Evolutionary conservation across 805 yeast genomes (phyloP), one percentile per base, ranked within the genome.

Genomic region (Lachancea mirantina): DNA sequence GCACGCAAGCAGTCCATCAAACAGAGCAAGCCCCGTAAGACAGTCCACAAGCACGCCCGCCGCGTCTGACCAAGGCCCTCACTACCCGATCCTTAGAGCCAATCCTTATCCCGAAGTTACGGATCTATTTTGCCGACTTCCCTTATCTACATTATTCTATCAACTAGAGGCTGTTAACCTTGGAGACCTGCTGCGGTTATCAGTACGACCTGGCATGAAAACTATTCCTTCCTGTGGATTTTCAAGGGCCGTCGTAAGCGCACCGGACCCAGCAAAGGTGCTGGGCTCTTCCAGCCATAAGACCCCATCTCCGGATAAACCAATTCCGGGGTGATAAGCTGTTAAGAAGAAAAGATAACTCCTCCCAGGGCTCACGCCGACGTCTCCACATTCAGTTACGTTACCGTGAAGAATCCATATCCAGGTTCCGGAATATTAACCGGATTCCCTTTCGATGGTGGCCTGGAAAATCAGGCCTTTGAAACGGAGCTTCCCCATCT

Each of bases 181-280:
- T 55, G 65, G 64, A 60, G 64, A 59, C 64, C 64, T 60, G 62
- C 62, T 60, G 64, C 64, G 65, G 64, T 51, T 59, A 58, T 57
- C 58, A 57, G 64, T 56, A 59, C 63, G 64, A 58, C 63, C 59
- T 56, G 60, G 61, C 59, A 53, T 52, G 62, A 58, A 57, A 52
- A 52, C 56, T 50, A 53, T 48, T 56, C 54, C 61, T 55, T 58
- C 61, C 59, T 47, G 61, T 46, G 62, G 63, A 57, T 57, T 57
- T 57, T 57, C 62, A 58, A 55, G 64, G 62, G 52, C 54, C 63
- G 61, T 59, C 59, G 51, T 49, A 47, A 48, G 62, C 60, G 61
- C 61, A 52, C 64, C 59, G 61, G 63, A 57, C 60, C 53, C 50
- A 46, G 51, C 59, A 51, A 47, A 52, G 51, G 45, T 45, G 53